Conservation (phyloP, 2,329 filamentous ascomycete genomes). For the Dactylellina leptospora region DNA sequence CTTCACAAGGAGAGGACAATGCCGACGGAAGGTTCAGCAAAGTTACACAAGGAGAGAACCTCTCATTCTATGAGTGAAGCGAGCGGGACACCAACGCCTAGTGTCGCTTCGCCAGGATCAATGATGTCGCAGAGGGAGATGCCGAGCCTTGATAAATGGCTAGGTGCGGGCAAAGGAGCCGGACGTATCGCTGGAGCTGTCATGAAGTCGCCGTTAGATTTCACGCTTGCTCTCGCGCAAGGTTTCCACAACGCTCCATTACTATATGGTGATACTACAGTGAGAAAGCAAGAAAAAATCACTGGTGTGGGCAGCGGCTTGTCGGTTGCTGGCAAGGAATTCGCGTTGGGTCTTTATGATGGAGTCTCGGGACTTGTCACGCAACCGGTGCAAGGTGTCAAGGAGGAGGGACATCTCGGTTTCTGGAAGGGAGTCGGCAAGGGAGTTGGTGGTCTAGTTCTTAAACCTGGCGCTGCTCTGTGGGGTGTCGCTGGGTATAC, state of each 20-base stretch:
- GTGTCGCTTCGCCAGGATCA: constrained; percentile 25
- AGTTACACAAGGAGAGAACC: constrained; percentile 21
- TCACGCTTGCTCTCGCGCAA: constrained; percentile 80
- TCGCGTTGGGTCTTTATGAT: constrained; percentile 80
- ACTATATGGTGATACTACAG: constrained; percentile 83
- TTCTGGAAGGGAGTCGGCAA: constrained; percentile 82
- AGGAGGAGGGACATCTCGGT: constrained; percentile 72
- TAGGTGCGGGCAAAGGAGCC: constrained; percentile 73
- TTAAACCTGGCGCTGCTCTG: constrained; percentile 81
- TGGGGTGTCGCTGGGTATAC: constrained; percentile 81
- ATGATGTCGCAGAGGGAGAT: constrained; percentile 56
- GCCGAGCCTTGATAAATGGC: constrained; percentile 67
- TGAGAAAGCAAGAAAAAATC: constrained; percentile 80
- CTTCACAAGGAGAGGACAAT: constrained; percentile 40
- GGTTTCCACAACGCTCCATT: constrained; percentile 89
- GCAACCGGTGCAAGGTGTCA: constrained; percentile 76
- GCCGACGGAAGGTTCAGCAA: constrained; percentile 14
- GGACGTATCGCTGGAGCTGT: constrained; percentile 76
- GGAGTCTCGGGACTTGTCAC: constrained; percentile 82
- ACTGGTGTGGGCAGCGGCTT: constrained; percentile 79
- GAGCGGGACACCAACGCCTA: constrained; percentile 7
- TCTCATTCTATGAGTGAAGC: constrained; percentile 10
- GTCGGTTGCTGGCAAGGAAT: constrained; percentile 78
- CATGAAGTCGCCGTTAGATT: constrained; percentile 79
- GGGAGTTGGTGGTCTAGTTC: constrained; percentile 79